A percentile compares a stretch with the other conserved stretches of the same genome.
These are phyloP conservation scores for Bipolaris gigantea DNA, from an alignment of 2,329 filamentous ascomycete species.

Conservation along the genomic window DNA sequence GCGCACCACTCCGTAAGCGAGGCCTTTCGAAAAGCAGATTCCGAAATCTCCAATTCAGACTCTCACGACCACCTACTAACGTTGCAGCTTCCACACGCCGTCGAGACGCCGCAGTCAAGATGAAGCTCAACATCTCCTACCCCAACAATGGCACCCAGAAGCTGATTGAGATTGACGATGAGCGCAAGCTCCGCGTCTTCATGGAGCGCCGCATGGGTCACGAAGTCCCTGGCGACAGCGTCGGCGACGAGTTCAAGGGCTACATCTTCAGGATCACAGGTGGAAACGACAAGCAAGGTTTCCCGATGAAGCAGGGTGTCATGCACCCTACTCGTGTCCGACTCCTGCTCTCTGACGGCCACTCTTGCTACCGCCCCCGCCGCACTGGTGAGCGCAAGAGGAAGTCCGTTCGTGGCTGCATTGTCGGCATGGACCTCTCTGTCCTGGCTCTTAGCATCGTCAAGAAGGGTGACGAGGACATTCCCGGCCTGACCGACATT, in stretches of 20 bases:
- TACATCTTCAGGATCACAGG: constrained; percentile 99
- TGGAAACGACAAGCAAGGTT: constrained; percentile 99
- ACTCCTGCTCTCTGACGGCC: constrained; percentile 91
- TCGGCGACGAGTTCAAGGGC: constrained; percentile 99
- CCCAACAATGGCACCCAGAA: constrained; percentile 99
- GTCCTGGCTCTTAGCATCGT: constrained; percentile 93
- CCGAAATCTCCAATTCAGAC: constrained; percentile 20
- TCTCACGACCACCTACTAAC: constrained; percentile 39
- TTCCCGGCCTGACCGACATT: constrained; percentile 95
- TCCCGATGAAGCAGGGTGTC: constrained; percentile 99
- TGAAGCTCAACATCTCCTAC: constrained; percentile 83
- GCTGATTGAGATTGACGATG: constrained; percentile 98
- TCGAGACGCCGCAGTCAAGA: constrained; percentile 52
- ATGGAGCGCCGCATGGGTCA: constrained; percentile 97
- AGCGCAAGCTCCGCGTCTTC: constrained; percentile 98
- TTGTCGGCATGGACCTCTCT: constrained; percentile 92
- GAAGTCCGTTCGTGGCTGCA: constrained; percentile 98
- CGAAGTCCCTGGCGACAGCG: constrained; percentile 89
- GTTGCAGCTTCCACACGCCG: constrained; percentile 40
- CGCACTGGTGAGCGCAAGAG: constrained; percentile 98
- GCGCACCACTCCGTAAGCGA: constrained; percentile 13
- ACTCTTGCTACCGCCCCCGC: constrained; percentile 99
- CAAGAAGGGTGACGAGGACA: constrained; percentile 95
- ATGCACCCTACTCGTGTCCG: constrained; percentile 98
- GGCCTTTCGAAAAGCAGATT: constrained; percentile 12